Percentiles rank a stretch among this genome's conserved stretches.
These are phyloP conservation scores for Aspergillus novofumigatus DNA, from an alignment of 2,329 filamentous ascomycete genomes.

Conservation along the genomic window DNA sequence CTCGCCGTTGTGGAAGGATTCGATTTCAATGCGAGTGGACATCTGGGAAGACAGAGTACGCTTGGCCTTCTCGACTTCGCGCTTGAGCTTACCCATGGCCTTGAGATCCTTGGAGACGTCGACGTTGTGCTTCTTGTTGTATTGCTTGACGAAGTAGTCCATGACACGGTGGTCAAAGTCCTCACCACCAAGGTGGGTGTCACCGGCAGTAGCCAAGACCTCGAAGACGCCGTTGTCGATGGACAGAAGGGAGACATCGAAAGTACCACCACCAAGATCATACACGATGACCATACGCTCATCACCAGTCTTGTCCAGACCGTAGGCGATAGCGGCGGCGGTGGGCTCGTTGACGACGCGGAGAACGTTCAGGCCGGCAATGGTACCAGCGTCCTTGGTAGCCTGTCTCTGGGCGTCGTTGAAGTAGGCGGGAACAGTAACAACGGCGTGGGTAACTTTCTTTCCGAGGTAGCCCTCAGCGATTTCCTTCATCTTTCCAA, in stretches of 20 bases:
- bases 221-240: constrained; percentile 92
- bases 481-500: constrained; percentile 65
- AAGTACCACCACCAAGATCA: constrained; percentile 91
- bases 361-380: constrained; percentile 90
- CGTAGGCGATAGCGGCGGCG: constrained; percentile 91
- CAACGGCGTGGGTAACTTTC: constrained; percentile 63
- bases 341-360: constrained; percentile 97
- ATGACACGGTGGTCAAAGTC: constrained; percentile 98
- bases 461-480: constrained; percentile 60
- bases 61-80: constrained; percentile 99
- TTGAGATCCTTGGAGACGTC: constrained; percentile 92
- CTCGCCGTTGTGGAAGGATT: constrained; percentile 92
- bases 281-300: constrained; percentile 90
- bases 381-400: constrained; percentile 89
- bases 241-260: constrained; percentile 88
- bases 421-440: constrained; percentile 96
- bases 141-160: constrained; percentile 91
- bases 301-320: constrained; percentile 77
- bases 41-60: constrained; percentile 92
- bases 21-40: constrained; percentile 92
- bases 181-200: constrained; percentile 96
- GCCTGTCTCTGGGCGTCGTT: constrained; percentile 97
- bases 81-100: constrained; percentile 99
- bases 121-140: constrained; percentile 96
- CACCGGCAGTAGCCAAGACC: constrained; percentile 90